Evolutionary conservation across 495 filamentous ascomycete genomes (phyloP).

Genomic region (Penicillium taxi): DNA sequence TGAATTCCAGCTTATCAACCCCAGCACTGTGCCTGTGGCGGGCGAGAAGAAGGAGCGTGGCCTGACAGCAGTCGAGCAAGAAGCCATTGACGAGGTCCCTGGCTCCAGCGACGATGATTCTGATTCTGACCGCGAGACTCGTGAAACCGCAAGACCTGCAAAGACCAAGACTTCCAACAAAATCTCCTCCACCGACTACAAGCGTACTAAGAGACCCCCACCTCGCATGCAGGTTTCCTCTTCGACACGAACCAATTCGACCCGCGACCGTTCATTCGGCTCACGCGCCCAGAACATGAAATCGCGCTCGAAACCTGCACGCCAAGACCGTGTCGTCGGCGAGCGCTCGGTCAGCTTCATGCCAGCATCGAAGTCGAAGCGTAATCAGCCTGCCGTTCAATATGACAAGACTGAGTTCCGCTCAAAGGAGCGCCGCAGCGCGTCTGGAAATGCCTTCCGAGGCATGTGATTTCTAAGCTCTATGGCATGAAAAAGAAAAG

Average conservation of each 20-base stretch:
- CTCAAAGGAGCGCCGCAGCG: slow-evolving; percentile 43
- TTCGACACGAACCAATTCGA: slow-evolving; percentile 34
- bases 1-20: slow-evolving; percentile 83
- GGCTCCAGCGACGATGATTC: slow-evolving; percentile 41
- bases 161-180: slow-evolving; percentile 39
- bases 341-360: slow-evolving; percentile 84
- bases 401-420: slow-evolving; percentile 25
- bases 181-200: slow-evolving; percentile 50
- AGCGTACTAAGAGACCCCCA: slow-evolving; percentile 43
- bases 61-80: slow-evolving; percentile 62
- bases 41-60: slow-evolving; percentile 38
- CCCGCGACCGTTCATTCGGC: slow-evolving; percentile 58
- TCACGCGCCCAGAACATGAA: slow-evolving; percentile 52
- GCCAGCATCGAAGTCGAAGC: slow-evolving; percentile 51
- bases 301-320: slow-evolving; percentile 36
- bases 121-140: slow-evolving; percentile 29
- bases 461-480: slow-evolving; percentile 43
- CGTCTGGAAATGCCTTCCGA: slow-evolving; percentile 47
- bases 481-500: too few species aligned
- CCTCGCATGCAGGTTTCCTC: slow-evolving; percentile 53
- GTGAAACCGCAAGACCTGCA: slow-evolving; percentile 15
- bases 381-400: slow-evolving; percentile 22
- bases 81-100: slow-evolving; percentile 45
- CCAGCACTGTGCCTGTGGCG: slow-evolving; percentile 53
- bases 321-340: slow-evolving; percentile 56